Percentiles rank a stretch among this genome's conserved stretches.
Conservation (phyloP, 1,284 basidiomycete species). For the Cryptococcus amylolentus region DNA sequence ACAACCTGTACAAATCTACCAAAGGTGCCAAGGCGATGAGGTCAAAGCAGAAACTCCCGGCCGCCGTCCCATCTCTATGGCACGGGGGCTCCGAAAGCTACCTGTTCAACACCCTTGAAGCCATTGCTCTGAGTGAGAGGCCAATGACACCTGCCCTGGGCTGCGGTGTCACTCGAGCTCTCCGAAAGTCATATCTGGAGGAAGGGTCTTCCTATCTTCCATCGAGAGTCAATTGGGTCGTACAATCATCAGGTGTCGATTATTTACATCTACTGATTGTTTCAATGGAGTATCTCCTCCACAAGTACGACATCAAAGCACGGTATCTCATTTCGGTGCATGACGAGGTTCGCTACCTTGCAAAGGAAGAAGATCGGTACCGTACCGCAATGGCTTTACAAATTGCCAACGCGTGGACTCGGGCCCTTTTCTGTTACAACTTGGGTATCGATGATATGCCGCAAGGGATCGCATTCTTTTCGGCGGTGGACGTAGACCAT, state of each 20-base stretch:
- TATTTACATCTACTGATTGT: slow-evolving; percentile 96
- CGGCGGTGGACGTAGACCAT: slow-evolving; percentile 88
- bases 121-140: slow-evolving; percentile 81
- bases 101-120: slow-evolving; percentile 98
- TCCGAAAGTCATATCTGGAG: slow-evolving; percentile 81
- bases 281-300: slow-evolving; percentile 85
- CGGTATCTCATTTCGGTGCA: slow-evolving; percentile 96
- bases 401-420: slow-evolving; percentile 94
- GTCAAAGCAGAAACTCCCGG: slow-evolving; percentile 16
- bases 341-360: slow-evolving; percentile 93
- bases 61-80: slow-evolving; percentile 71
- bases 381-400: slow-evolving; percentile 89
- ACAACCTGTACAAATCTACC: slow-evolving; percentile 85
- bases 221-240: slow-evolving; percentile 98
- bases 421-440: slow-evolving; percentile 84
- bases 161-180: slow-evolving; percentile 88
- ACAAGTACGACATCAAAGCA: slow-evolving; percentile 78
- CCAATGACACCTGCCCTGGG: slow-evolving; percentile 91
- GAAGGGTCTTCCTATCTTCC: slow-evolving; percentile 76
- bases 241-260: slow-evolving; percentile 97
- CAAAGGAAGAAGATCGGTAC: slow-evolving; percentile 81
- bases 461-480: slow-evolving; percentile 93
- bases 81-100: slow-evolving; percentile 94
- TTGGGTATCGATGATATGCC: slow-evolving; percentile 95
- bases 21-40: slow-evolving; percentile 84